Evolutionary conservation across 441 rosid species (phyloP).

Genomic region (Adansonia gregorii): DNA sequence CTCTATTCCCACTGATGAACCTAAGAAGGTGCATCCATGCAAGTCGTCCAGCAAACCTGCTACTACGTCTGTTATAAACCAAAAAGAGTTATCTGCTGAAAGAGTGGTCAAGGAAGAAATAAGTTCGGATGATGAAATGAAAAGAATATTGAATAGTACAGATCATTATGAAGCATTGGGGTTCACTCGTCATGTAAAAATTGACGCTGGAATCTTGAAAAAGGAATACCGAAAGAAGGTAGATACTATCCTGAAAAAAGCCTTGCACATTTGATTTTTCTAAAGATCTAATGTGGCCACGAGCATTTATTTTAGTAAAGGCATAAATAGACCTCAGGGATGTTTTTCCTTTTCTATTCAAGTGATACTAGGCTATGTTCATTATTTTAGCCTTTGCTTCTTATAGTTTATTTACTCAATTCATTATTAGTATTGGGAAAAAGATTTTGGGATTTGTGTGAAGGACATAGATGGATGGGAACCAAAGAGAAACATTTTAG

Average conservation of each 20-base stretch:
- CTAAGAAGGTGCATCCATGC: slow-evolving; percentile 64
- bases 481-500: not conserved
- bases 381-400: slow-evolving; percentile 14
- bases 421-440: not conserved
- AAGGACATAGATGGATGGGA: not conserved
- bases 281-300: not conserved
- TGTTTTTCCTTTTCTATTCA: not conserved
- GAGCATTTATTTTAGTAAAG: not conserved
- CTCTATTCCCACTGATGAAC: slow-evolving; percentile 59
- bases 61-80: slow-evolving; percentile 51
- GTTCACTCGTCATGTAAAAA: slow-evolving; percentile 68
- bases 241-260: slow-evolving; percentile 12
- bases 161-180: slow-evolving; percentile 93
- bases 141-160: slow-evolving; percentile 69
- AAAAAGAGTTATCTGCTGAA: slow-evolving; percentile 47
- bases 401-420: not conserved
- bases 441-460: not conserved
- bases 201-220: slow-evolving; percentile 65
- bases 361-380: slow-evolving; percentile 1
- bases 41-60: slow-evolving; percentile 66
- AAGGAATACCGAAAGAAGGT: slow-evolving; percentile 96
- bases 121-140: slow-evolving; percentile 82
- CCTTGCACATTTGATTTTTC: slow-evolving; percentile 3
- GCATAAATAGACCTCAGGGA: not conserved
- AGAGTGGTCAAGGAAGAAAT: slow-evolving; percentile 61